Evolutionary conservation across 2,329 filamentous ascomycete species (phyloP).

Genomic region (Fonsecaea pedrosoi): DNA sequence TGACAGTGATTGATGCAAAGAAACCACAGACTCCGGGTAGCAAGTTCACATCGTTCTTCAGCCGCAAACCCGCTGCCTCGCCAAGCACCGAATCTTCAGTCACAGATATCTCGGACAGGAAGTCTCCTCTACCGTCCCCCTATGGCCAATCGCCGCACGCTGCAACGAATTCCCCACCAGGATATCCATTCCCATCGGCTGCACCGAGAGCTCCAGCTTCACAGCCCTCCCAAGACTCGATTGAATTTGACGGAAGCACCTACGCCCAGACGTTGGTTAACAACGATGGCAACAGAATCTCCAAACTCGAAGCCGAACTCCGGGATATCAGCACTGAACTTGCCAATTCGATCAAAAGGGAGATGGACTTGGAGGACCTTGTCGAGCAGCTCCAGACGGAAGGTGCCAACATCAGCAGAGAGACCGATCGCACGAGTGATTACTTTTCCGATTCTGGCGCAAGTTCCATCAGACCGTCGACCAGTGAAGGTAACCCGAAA

Average conservation of each 20-base stretch:
- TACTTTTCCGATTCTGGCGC: constrained; percentile 97
- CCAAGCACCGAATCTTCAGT: constrained; percentile 65
- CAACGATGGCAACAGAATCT: constrained; percentile 64
- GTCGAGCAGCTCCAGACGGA: constrained; percentile 88
- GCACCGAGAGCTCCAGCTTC: constrained; percentile 48
- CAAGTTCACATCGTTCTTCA: constrained; percentile 71
- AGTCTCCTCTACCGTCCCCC: constrained; percentile 66
- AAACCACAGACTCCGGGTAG: constrained; percentile 60
- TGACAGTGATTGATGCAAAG: constrained; percentile 46
- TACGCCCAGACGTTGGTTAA: constrained; percentile 46
- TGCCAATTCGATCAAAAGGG: constrained; percentile 87
- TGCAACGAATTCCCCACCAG: constrained; percentile 42
- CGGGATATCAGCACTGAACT: constrained; percentile 92
- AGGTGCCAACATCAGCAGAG: constrained; percentile 65
- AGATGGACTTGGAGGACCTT: constrained; percentile 95
- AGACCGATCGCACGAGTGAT: constrained; percentile 75
- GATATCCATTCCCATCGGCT: constrained; percentile 35
- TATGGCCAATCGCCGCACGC: constrained; percentile 49
- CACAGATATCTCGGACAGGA: constrained; percentile 68
- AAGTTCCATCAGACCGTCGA: constrained; percentile 78
- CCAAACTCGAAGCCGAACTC: constrained; percentile 92
- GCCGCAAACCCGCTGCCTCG: constrained; percentile 66
- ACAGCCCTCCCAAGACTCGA: constrained; percentile 47
- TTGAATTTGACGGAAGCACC: constrained; percentile 54
- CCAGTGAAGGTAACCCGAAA: constrained; percentile 61